Evolutionary conservation across 805 yeast genomes (phyloP), one percentile per base, ranked within the genome.

Genomic region (Hanseniaspora valbyensis): DNA sequence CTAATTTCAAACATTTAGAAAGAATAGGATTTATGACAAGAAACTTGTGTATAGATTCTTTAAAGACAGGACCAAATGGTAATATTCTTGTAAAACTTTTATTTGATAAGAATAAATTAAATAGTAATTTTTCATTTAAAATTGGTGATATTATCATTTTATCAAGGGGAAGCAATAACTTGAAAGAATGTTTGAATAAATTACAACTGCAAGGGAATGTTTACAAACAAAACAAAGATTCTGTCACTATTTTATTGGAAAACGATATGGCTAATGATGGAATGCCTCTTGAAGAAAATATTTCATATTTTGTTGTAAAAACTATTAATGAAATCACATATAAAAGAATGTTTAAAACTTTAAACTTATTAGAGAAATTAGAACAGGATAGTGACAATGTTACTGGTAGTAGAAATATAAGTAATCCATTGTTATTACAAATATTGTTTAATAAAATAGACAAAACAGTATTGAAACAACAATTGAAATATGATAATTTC

Each of bases 41-140:
- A 43, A 84, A 88, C 62, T 67, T 90, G 43, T 61, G 67, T 0
- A 66, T 82, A 13, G 72, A 73, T n/a, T 77, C 78, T 50, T 65
- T 83, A 2, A 69, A 82, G 50, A 82, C 89, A 0, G 95, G 95
- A 0, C 66, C 86, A 9, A 94, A 86, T 14, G 96, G 96, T 1
- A 63, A 60, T 39, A 48, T 64, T 0, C 61, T 59, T 33, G 57
- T 86, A 13, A 95, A 86, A 55, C 64, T 90, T 48, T 66, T 32
- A 59, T 65, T 24, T 63, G 59, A 29, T 62, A 59, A n/a, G 64
- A 59, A 16, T 59, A 70, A 7, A 10, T 25, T 9, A 55, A 76
- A 6, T 55, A 0, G 76, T 76, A 28, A 28, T 8, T 37, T 37
- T 16, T 37, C 41, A 22, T 62, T 86, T 25, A 72, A 78, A 55